Evolutionary conservation across 371 early-diverging fungal species (phyloP).

Genomic region (Rhizopus sp.): DNA sequence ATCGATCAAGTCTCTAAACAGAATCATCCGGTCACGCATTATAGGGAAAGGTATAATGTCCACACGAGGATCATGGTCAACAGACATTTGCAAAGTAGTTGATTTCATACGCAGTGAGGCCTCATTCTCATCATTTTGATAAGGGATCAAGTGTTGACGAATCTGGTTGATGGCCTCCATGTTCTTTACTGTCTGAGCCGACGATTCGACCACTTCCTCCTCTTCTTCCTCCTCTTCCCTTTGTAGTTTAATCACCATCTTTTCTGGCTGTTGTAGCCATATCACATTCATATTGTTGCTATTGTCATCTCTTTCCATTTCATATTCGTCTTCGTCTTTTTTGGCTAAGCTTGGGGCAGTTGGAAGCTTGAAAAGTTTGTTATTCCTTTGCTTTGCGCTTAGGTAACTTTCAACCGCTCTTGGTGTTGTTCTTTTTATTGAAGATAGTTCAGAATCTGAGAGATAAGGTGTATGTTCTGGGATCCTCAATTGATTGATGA

Average conservation of each 20-base stretch:
- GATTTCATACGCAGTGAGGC: slow-evolving; percentile 25
- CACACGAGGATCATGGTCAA: slow-evolving; percentile 59
- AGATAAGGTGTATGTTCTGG: slow-evolving; percentile 41
- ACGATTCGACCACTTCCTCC: not conserved
- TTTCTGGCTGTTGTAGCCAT: too few relatives aligned
- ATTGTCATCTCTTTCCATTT: not conserved
- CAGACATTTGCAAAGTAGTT: slow-evolving; percentile 33
- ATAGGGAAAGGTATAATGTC: slow-evolving; percentile 55
- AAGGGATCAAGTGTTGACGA: slow-evolving; percentile 26
- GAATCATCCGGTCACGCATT: slow-evolving; percentile 60
- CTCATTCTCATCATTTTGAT: not conserved
- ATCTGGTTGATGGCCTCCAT: slow-evolving; percentile 38
- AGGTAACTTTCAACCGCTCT: slow-evolving; percentile 31
- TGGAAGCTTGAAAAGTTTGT: slow-evolving; percentile 21
- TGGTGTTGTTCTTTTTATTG: slow-evolving; percentile 25
- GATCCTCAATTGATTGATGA: slow-evolving; percentile 32
- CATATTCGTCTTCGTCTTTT: not conserved
- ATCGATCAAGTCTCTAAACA: slow-evolving; percentile 53
- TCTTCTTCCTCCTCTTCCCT: not conserved
- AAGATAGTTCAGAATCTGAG: slow-evolving; percentile 20
- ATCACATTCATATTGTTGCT: too few relatives aligned
- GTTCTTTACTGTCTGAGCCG: not conserved
- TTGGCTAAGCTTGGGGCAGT: not conserved
- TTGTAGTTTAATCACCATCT: not conserved
- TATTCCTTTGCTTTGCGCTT: slow-evolving; percentile 27